Conservation (phyloP, 441 rosid genomes). For the Erodium trifolium region DNA sequence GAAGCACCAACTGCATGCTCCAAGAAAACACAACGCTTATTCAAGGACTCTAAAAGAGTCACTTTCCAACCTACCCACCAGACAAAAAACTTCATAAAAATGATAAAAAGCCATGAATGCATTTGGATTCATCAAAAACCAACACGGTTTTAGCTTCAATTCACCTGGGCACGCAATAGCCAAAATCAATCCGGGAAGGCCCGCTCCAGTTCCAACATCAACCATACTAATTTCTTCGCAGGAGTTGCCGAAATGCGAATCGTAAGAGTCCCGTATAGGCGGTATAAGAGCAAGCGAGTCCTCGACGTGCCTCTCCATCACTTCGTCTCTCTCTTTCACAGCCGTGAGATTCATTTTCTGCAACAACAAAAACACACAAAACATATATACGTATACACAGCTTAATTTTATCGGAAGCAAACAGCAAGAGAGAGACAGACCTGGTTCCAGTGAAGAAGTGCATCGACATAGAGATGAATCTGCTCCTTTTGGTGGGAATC, state of each 20-base stretch:
- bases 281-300: constrained; percentile 78
- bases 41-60: constrained; percentile 76
- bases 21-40: constrained; percentile 80
- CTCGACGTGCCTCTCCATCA: constrained; percentile 73
- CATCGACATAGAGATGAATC: constrained; percentile 51
- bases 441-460: constrained; percentile 82
- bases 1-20: constrained; percentile 57
- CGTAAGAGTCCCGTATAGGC: constrained; percentile 39
- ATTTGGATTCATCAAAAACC: background rate
- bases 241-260: constrained; percentile 30
- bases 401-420: background rate
- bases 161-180: constrained; percentile 77
- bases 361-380: background rate
- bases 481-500: constrained; percentile 45
- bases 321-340: constrained; percentile 51
- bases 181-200: constrained; percentile 77
- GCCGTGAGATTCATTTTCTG: constrained; percentile 91
- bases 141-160: background rate
- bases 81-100: background rate
- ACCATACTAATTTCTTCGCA: constrained; percentile 37
- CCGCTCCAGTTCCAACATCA: constrained; percentile 83
- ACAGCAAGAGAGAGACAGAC: constrained; percentile 22
- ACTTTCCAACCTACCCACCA: constrained; percentile 59
- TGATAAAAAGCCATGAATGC: background rate
- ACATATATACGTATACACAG: background rate